phyloP scores from a whole-genome alignment of 2,329 filamentous ascomycete species.

The Tolypocladium tundrense region DNA sequence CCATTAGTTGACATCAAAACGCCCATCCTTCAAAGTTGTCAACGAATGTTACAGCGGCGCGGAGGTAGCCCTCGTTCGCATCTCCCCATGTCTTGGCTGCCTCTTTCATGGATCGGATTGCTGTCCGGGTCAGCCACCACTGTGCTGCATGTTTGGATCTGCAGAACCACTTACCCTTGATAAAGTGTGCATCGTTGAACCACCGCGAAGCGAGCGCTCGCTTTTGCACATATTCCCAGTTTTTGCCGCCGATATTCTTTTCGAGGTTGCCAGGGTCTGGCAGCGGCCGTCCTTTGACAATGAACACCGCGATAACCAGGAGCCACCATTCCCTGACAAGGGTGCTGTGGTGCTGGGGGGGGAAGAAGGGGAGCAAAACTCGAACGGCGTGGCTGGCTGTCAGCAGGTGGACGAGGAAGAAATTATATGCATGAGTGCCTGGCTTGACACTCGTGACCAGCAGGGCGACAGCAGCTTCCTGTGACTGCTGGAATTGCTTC shows the following conservation, averaged over 20 bases:
- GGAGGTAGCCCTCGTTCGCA: conserved; percentile 52
- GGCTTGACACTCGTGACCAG: conserved; percentile 49
- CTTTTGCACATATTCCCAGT: conserved; percentile 69
- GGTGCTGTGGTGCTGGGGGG: conserved; percentile 58
- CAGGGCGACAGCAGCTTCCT: conserved; percentile 50
- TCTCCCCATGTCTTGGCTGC: conserved; percentile 68
- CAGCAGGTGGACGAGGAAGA: conserved; percentile 72
- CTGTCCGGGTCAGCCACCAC: conserved; percentile 24
- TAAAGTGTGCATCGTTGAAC: conserved; percentile 68
- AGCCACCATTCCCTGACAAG: conserved; percentile 88
- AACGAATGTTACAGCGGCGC: conserved; percentile 60
- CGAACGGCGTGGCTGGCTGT: conserved; percentile 82
- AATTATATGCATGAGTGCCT: conserved; percentile 61
- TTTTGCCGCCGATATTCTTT: conserved; percentile 47
- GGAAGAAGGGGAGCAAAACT: conserved; percentile 71
- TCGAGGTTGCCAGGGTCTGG: conserved; percentile 58
- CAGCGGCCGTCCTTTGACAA: conserved; percentile 61
- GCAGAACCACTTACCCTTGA: conserved; percentile 52
- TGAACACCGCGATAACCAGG: conserved; percentile 66
- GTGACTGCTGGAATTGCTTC: conserved; percentile 65
- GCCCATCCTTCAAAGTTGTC: conserved; percentile 65
- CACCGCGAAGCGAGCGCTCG: conserved; percentile 59
- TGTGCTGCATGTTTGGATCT: neutral
- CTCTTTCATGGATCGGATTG: conserved; percentile 63
- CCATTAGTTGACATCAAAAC: conserved; percentile 15